A percentile compares a stretch with the other conserved stretches of the same genome.
Conservation (phyloP, 371 early-diverging fungal species). For the Smittium culicis region DNA sequence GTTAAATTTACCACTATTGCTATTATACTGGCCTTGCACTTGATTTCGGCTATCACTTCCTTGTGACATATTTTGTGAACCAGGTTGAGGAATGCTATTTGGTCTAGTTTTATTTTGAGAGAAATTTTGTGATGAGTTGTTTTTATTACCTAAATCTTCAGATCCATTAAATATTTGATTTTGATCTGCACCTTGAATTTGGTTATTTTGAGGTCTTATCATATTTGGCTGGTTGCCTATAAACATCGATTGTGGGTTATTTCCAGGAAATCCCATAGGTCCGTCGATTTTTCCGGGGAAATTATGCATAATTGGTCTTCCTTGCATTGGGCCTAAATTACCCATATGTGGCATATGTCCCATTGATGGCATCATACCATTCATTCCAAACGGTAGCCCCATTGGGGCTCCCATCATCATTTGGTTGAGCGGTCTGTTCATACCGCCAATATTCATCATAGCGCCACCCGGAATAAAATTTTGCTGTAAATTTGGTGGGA, state of each 20-base stretch:
- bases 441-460: constrained; percentile 1
- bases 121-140: not conserved
- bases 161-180: not conserved
- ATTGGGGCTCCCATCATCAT: not conserved
- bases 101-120: constrained; percentile 5
- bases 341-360: constrained; percentile 7
- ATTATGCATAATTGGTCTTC: not conserved
- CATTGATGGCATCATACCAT: not conserved
- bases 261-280: constrained; percentile 1
- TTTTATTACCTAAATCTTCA: constrained; percentile 1
- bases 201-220: constrained; percentile 1
- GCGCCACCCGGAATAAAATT: not conserved
- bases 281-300: not conserved
- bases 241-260: constrained; percentile 3
- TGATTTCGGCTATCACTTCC: not conserved
- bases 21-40: not conserved
- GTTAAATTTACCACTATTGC: not conserved
- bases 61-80: no score
- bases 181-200: not conserved
- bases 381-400: not conserved
- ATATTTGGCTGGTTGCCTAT: not conserved
- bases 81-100: not conserved
- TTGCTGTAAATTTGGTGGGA: not conserved
- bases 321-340: not conserved
- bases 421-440: constrained; percentile 6